Evolutionary conservation across 768 basidiomycete genomes (phyloP).

Genomic region (Pisolithus sp.): DNA sequence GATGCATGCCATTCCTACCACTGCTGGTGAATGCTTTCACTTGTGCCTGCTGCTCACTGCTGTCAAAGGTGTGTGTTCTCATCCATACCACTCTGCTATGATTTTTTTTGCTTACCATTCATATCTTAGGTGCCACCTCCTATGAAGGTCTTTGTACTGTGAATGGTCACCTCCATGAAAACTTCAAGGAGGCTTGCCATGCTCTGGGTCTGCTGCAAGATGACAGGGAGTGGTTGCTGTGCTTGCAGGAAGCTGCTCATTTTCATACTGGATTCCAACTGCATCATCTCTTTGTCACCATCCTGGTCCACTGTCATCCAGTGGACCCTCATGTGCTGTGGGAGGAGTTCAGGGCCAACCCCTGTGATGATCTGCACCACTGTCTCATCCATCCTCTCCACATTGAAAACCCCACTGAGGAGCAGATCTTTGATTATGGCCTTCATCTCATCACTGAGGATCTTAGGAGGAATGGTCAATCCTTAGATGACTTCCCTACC

Average conservation of each 20-base stretch:
- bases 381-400: too few relatives aligned
- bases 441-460: too few relatives aligned
- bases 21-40: slow-evolving; percentile 34
- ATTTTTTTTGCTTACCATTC: not conserved
- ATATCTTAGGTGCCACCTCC: slow-evolving; percentile 13
- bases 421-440: too few relatives aligned
- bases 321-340: too few relatives aligned
- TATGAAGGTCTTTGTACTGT: slow-evolving; percentile 22
- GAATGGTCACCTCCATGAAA: slow-evolving; percentile 17
- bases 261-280: slow-evolving; percentile 35
- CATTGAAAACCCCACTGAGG: too few relatives aligned
- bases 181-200: slow-evolving; percentile 38
- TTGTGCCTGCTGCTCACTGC: slow-evolving; percentile 33
- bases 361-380: too few relatives aligned
- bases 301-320: too few relatives aligned
- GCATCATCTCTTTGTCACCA: slow-evolving; percentile 33
- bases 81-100: not conserved
- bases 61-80: slow-evolving; percentile 22
- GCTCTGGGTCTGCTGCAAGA: slow-evolving; percentile 38
- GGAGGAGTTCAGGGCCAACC: too few relatives aligned
- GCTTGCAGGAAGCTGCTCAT: slow-evolving; percentile 33
- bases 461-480: too few relatives aligned
- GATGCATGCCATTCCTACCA: slow-evolving; percentile 24
- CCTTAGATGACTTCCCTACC: too few relatives aligned
- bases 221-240: slow-evolving; percentile 42